Percentiles rank a stretch among this genome's conserved stretches.
These are phyloP conservation scores for Neofusicoccum sp. DNA, from an alignment of 2,329 filamentous ascomycete genomes.

Conservation along the genomic window DNA sequence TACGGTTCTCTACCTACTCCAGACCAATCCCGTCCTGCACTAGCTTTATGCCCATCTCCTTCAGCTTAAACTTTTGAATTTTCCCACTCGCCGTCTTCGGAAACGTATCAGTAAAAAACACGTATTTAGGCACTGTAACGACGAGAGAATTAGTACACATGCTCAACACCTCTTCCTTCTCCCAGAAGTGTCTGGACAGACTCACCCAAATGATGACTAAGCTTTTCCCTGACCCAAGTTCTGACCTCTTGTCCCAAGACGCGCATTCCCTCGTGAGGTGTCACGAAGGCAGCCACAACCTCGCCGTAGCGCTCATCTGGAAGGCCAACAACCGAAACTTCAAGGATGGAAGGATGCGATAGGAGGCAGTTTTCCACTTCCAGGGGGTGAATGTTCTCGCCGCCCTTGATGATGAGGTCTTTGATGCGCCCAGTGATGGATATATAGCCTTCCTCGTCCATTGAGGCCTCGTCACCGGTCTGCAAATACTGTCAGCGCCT, in stretches of 20 bases:
- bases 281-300: constrained; percentile 78
- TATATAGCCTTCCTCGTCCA: constrained; percentile 81
- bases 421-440: constrained; percentile 90
- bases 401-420: constrained; percentile 90
- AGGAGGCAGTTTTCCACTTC: constrained; percentile 90
- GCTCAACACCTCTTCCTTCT: background rate
- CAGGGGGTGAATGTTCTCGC: constrained; percentile 93
- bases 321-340: constrained; percentile 81
- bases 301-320: constrained; percentile 83
- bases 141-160: constrained; percentile 4
- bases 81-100: constrained; percentile 97
- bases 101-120: constrained; percentile 70
- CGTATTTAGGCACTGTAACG: constrained; percentile 68
- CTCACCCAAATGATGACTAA: constrained; percentile 69
- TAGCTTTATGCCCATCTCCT: constrained; percentile 60
- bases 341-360: constrained; percentile 65
- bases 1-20: background rate
- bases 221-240: constrained; percentile 66
- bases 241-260: constrained; percentile 62
- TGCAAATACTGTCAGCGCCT: constrained; percentile 34
- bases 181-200: constrained; percentile 16
- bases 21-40: constrained; percentile 39
- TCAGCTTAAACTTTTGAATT: constrained; percentile 90
- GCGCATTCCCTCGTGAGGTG: constrained; percentile 44
- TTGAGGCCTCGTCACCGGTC: constrained; percentile 85